Evolutionary conservation across 192 early-diverging fungal species (phyloP).

Genomic region (Entomortierella parvispora): DNA sequence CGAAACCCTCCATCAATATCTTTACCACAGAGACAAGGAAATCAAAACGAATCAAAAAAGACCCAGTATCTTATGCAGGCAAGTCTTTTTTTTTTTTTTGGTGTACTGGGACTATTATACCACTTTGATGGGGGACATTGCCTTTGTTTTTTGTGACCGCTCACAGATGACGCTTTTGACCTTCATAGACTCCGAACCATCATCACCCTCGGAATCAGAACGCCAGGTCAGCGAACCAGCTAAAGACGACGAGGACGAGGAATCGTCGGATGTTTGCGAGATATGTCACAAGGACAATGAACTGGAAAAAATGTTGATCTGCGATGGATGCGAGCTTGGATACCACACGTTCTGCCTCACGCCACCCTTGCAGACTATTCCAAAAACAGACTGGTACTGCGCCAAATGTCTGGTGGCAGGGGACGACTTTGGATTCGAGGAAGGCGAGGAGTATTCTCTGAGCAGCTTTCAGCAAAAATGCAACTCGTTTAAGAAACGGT

Average conservation of each 20-base stretch:
- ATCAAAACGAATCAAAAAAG: constrained; percentile 49
- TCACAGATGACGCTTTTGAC: no score
- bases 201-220: constrained; percentile 54
- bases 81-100: not conserved
- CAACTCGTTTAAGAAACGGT: constrained; percentile 78
- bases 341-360: constrained; percentile 86
- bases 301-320: constrained; percentile 78
- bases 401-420: constrained; percentile 82
- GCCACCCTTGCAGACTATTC: constrained; percentile 61
- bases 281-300: constrained; percentile 53
- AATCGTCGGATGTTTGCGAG: constrained; percentile 59
- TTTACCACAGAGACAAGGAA: constrained; percentile 24
- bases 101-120: not conserved
- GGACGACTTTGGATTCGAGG: constrained; percentile 93
- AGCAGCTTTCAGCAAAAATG: constrained; percentile 80
- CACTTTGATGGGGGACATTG: not conserved
- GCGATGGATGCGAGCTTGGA: constrained; percentile 87
- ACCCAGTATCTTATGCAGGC: constrained; percentile 44
- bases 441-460: constrained; percentile 83
- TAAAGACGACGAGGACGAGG: constrained; percentile 65
- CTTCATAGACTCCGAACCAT: constrained; percentile 40
- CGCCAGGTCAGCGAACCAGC: constrained; percentile 61
- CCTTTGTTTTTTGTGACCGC: not conserved
- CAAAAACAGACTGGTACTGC: constrained; percentile 89
- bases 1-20: not conserved